These are phyloP conservation scores for Candida smagusa DNA, from an alignment of 1,139 yeast species.

Conservation along the genomic window DNA sequence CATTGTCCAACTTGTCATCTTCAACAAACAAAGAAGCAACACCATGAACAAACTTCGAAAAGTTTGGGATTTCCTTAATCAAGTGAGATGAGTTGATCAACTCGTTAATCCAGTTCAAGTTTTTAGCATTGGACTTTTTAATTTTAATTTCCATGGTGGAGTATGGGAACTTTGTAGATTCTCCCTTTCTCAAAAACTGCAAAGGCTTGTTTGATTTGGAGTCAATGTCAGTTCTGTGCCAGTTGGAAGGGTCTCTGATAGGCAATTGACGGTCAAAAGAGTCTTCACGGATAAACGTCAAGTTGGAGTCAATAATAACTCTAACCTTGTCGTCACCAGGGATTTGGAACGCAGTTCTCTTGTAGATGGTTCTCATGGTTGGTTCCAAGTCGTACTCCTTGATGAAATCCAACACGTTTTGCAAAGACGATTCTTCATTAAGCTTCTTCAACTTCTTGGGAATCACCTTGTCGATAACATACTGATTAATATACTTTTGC, in stretches of 20 bases:
- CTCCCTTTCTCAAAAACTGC: slow-evolving; percentile 79
- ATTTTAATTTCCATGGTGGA: slow-evolving; percentile 88
- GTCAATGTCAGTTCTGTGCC: slow-evolving; percentile 95
- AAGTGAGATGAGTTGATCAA: slow-evolving; percentile 70
- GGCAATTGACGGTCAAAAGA: slow-evolving; percentile 81
- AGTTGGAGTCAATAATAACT: slow-evolving; percentile 85
- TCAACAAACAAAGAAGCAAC: slow-evolving; percentile 83
- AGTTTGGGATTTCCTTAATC: slow-evolving; percentile 87
- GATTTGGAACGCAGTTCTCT: slow-evolving; percentile 94
- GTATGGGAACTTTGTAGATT: slow-evolving; percentile 81
- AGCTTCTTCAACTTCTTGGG: slow-evolving; percentile 15
- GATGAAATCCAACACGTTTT: slow-evolving; percentile 62
- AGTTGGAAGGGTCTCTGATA: slow-evolving; percentile 78
- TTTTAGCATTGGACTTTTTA: slow-evolving; percentile 48
- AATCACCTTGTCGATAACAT: slow-evolving; percentile 32
- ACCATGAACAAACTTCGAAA: slow-evolving; percentile 88
- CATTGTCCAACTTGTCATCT: slow-evolving; percentile 82
- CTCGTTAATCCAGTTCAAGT: slow-evolving; percentile 81
- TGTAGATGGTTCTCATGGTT: slow-evolving; percentile 78
- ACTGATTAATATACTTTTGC: slow-evolving; percentile 73
- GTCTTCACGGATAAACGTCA: slow-evolving; percentile 86
- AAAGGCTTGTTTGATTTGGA: slow-evolving; percentile 67
- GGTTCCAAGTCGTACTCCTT: slow-evolving; percentile 72
- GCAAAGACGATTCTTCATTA: slow-evolving; percentile 47
- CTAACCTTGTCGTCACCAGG: slow-evolving; percentile 95